phyloP scores from a whole-genome alignment of 2,329 filamentous ascomycete species.

The Xylariaceae sp. region DNA sequence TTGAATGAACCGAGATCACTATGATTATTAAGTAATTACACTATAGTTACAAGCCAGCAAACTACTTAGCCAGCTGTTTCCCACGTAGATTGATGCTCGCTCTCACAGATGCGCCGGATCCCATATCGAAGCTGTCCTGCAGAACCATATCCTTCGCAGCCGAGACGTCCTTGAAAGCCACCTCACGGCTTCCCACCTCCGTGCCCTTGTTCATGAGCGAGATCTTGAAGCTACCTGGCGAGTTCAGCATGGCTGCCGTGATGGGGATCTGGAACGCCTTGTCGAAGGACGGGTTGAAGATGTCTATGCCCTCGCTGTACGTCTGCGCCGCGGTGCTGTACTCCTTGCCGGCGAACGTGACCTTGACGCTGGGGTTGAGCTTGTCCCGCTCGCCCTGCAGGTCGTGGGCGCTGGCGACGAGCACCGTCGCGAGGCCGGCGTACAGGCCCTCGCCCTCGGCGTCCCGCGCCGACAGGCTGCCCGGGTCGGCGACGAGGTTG shows the following conservation, averaged over 20 bases:
- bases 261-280: conserved; percentile 36
- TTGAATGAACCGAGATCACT: no score
- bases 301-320: conserved; percentile 37
- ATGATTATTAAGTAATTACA: no score
- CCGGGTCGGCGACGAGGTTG: conserved; percentile 30
- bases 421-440: conserved; percentile 33
- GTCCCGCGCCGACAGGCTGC: conserved; percentile 20
- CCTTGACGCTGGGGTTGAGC: conserved; percentile 37
- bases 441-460: conserved; percentile 22
- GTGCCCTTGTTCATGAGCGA: conserved; percentile 26
- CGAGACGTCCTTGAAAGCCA: conserved; percentile 28
- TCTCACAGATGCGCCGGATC: background rate
- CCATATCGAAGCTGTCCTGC: conserved; percentile 27
- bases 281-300: conserved; percentile 41
- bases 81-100: background rate
- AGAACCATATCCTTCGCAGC: conserved; percentile 22
- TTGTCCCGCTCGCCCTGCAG: conserved; percentile 35
- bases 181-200: conserved; percentile 27
- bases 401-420: conserved; percentile 33
- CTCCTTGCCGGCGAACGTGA: conserved; percentile 32
- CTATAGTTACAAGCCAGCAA: no score
- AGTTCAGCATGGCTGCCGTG: conserved; percentile 20
- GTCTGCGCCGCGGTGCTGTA: conserved; percentile 34
- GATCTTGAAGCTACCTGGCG: conserved; percentile 24
- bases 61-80: background rate